Conservation (phyloP, 306 rosid species). For the Castanea mollissima region DNA sequence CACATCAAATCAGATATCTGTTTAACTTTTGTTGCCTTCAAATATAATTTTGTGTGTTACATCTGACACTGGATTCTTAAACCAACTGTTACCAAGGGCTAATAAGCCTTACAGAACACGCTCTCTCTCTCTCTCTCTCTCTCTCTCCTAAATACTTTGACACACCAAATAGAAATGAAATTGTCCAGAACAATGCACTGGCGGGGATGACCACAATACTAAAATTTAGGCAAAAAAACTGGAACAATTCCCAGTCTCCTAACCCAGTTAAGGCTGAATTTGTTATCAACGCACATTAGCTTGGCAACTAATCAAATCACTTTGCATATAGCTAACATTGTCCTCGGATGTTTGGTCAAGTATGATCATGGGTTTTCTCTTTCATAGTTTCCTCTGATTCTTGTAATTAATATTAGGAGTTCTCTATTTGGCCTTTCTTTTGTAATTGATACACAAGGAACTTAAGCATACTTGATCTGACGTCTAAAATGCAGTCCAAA, state of each 20-base stretch:
- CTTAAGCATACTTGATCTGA: background rate
- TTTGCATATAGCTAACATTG: background rate
- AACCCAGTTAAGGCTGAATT: background rate
- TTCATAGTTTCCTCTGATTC: background rate
- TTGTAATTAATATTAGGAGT: background rate
- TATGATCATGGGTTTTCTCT: background rate
- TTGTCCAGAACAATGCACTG: background rate
- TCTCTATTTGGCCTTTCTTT: background rate
- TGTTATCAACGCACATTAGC: background rate
- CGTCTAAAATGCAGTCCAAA: background rate
- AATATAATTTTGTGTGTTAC: background rate
- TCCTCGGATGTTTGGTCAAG: background rate
- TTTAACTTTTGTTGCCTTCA: background rate
- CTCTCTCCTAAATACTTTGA: background rate
- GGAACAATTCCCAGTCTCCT: background rate
- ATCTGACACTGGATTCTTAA: background rate
- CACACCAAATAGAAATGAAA: background rate
- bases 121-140: no score
- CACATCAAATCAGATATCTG: background rate
- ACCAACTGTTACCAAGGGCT: no score
- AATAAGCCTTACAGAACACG: no score
- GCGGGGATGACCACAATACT: background rate
- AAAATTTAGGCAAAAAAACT: background rate
- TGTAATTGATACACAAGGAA: background rate
- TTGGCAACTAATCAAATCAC: background rate